A percentile compares a stretch with the other conserved stretches of the same genome.
phyloP scores from a whole-genome alignment of 371 early-diverging fungal species.

The Haplosporangium sp. region DNA sequence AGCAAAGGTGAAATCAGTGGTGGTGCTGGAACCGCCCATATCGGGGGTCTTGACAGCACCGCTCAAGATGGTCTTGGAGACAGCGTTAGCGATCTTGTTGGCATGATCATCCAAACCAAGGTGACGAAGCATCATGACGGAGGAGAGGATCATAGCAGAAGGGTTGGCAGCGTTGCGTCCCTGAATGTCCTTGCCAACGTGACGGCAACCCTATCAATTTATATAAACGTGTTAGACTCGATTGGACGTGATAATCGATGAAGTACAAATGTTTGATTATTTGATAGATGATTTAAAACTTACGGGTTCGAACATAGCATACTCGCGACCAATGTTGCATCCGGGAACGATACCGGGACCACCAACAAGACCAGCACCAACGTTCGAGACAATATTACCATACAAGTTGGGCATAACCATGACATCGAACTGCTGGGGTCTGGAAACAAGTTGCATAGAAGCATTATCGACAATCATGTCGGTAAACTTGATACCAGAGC shows the following conservation, averaged over 20 bases:
- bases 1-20: slow-evolving; percentile 92
- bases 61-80: slow-evolving; percentile 75
- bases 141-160: slow-evolving; percentile 88
- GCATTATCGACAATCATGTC: slow-evolving; percentile 99
- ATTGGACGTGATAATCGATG: slow-evolving; percentile 8
- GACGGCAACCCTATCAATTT: slow-evolving; percentile 82
- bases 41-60: slow-evolving; percentile 81
- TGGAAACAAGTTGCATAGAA: slow-evolving; percentile 97
- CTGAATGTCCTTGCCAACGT: slow-evolving; percentile 93
- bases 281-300: neutral
- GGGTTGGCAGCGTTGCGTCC: slow-evolving; percentile 95
- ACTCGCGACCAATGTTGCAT: slow-evolving; percentile 94
- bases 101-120: slow-evolving; percentile 88
- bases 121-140: slow-evolving; percentile 94
- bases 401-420: slow-evolving; percentile 98
- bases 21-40: slow-evolving; percentile 81
- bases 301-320: slow-evolving; percentile 88
- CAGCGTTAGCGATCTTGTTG: slow-evolving; percentile 84
- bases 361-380: slow-evolving; percentile 96
- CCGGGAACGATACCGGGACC: slow-evolving; percentile 88
- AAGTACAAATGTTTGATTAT: neutral
- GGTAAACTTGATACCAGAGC: slow-evolving; percentile 88
- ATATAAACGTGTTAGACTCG: slow-evolving; percentile 5
- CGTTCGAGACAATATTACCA: slow-evolving; percentile 96
- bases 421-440: slow-evolving; percentile 97